These are phyloP conservation scores for Ceratopteris richardii DNA, from an alignment of 75 land plant genomes.

Conservation along the genomic window DNA sequence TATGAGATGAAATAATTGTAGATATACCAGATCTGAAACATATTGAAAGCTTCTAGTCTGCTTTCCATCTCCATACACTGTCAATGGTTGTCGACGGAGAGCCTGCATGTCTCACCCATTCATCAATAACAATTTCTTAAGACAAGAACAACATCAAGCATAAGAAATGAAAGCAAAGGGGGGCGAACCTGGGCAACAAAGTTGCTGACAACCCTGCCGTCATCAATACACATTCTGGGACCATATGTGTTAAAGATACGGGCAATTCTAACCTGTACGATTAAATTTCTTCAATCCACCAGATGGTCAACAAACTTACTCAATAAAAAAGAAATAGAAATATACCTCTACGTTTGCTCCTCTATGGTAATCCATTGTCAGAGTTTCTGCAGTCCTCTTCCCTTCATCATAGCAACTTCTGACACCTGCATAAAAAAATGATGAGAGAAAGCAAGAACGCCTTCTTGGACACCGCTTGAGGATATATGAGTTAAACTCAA, in stretches of 20 bases:
- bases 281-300: background rate
- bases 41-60: constrained; percentile 59
- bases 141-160: too few relatives aligned
- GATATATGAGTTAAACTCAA: background rate
- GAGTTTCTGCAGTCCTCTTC: constrained; percentile 80
- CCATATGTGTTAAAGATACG: constrained; percentile 84
- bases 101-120: too few relatives aligned
- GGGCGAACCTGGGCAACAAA: too few relatives aligned
- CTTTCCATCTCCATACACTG: constrained; percentile 65
- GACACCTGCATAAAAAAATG: constrained; percentile 46
- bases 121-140: too few relatives aligned
- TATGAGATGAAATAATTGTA: too few relatives aligned
- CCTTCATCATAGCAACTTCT: too few relatives aligned
- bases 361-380: constrained; percentile 85
- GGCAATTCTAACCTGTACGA: constrained; percentile 66
- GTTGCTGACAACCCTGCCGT: constrained; percentile 76
- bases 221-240: constrained; percentile 88
- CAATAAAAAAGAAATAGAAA: background rate
- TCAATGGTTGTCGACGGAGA: constrained; percentile 45
- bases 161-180: too few relatives aligned
- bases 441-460: background rate
- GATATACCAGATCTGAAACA: constrained; percentile 54
- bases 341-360: too few relatives aligned
- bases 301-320: background rate
- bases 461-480: background rate